Percentiles rank a stretch among this genome's conserved stretches.
These are phyloP conservation scores for Venturiaceae sp. DNA, from an alignment of 2,329 filamentous ascomycete species.

Conservation along the genomic window DNA sequence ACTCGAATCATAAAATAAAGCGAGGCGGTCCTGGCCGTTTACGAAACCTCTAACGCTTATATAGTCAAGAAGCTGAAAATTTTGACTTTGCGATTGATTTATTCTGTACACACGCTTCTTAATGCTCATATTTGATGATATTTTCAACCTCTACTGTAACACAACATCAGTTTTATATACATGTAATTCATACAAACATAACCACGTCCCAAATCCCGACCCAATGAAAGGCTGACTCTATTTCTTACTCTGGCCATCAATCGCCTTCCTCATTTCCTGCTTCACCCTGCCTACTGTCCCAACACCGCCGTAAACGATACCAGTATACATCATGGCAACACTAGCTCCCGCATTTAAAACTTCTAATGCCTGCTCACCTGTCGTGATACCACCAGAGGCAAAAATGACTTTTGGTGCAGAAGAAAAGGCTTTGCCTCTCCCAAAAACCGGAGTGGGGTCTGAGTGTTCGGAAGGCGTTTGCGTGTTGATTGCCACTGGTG, in stretches of 20 bases:
- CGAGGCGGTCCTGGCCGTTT: too few species aligned
- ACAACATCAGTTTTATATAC: too few species aligned
- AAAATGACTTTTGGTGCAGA: conserved; percentile 70
- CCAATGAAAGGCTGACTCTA: neutral
- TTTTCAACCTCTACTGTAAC: too few species aligned
- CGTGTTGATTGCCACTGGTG: neutral
- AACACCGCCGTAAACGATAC: conserved; percentile 52
- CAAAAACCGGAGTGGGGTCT: neutral
- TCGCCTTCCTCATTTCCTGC: conserved; percentile 28
- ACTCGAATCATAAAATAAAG: too few species aligned
- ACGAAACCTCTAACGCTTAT: too few species aligned
- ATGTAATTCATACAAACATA: neutral
- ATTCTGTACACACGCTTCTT: too few species aligned
- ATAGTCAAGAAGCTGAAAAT: too few species aligned
- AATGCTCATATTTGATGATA: too few species aligned
- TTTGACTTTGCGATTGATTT: too few species aligned
- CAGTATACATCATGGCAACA: conserved; percentile 87
- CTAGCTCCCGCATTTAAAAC: conserved; percentile 83
- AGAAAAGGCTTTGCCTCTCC: conserved; percentile 1
- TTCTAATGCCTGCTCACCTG: conserved; percentile 71
- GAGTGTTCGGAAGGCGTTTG: neutral
- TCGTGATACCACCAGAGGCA: conserved; percentile 86
- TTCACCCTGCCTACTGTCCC: conserved; percentile 50
- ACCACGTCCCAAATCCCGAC: neutral
- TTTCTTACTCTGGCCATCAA: neutral